These are phyloP conservation scores for Pelargonium cotyledonis DNA, from an alignment of 441 rosid species.

Conservation along the genomic window DNA sequence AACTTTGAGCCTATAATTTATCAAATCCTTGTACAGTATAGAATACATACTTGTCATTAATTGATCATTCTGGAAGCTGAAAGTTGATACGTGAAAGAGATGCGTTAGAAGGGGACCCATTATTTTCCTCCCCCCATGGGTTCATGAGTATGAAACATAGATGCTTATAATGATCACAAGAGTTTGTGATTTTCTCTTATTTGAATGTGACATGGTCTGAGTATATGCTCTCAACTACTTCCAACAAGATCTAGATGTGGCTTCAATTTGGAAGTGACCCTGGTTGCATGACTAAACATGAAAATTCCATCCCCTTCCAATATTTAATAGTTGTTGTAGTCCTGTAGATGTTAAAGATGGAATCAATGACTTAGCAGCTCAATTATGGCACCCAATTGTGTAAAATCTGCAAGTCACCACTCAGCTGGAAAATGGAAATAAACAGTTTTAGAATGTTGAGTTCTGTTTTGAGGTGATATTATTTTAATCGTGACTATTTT, in stretches of 20 bases:
- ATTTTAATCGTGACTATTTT: not conserved
- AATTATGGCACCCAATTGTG: not conserved
- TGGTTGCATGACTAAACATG: not conserved
- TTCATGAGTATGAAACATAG: not conserved
- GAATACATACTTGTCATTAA: not conserved
- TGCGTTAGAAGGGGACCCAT: not conserved
- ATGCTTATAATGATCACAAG: not conserved
- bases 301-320: not conserved
- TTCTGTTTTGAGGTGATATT: not conserved
- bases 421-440: not conserved
- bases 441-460: not conserved
- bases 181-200: not conserved
- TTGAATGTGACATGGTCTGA: not conserved
- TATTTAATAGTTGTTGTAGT: no score
- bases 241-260: not conserved
- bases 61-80: not conserved
- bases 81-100: not conserved
- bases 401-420: not conserved
- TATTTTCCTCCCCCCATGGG: not conserved
- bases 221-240: not conserved
- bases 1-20: not conserved
- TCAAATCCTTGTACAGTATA: not conserved
- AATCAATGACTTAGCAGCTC: not conserved
- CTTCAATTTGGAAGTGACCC: not conserved
- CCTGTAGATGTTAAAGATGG: no score